Evolutionary conservation across 202 grass and related monocot species (phyloP).

Genomic region (Elaeis oleifera): DNA sequence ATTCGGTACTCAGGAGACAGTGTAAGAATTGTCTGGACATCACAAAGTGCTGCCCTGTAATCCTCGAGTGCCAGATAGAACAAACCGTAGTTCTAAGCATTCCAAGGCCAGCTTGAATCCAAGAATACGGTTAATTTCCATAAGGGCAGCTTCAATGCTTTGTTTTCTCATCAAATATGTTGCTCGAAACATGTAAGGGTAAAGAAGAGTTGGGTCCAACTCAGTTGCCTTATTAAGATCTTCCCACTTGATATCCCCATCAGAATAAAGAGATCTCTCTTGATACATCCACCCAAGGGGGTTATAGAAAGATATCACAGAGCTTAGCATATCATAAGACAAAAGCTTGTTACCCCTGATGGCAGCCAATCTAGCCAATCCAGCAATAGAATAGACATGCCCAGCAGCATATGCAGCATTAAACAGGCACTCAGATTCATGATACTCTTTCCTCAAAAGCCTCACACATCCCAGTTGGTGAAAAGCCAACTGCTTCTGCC

Average conservation of each 20-base stretch:
- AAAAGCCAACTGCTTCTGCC: conserved; percentile 71
- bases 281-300: conserved; percentile 99
- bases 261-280: conserved; percentile 82
- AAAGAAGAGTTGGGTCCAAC: conserved; percentile 77
- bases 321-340: conserved; percentile 79
- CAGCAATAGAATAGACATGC: conserved; percentile 78
- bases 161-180: conserved; percentile 90
- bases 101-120: conserved; percentile 80
- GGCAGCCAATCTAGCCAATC: conserved; percentile 68
- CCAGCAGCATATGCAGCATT: conserved; percentile 66
- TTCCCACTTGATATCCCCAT: conserved; percentile 70
- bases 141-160: conserved; percentile 74
- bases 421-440: conserved; percentile 69
- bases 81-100: conserved; percentile 91
- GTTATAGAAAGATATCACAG: conserved; percentile 64
- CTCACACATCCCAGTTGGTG: conserved; percentile 73
- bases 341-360: conserved; percentile 72
- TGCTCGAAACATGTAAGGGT: conserved; percentile 90
- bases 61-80: conserved; percentile 90
- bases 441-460: conserved; percentile 65
- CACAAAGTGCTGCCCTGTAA: conserved; percentile 72
- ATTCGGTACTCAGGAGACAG: conserved; percentile 82
- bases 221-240: conserved; percentile 92
- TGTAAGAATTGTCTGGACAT: conserved; percentile 86
- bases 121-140: conserved; percentile 84